These are phyloP conservation scores for Micractinium sp. DNA, from an alignment of 139 green algal species.

Conservation along the genomic window DNA sequence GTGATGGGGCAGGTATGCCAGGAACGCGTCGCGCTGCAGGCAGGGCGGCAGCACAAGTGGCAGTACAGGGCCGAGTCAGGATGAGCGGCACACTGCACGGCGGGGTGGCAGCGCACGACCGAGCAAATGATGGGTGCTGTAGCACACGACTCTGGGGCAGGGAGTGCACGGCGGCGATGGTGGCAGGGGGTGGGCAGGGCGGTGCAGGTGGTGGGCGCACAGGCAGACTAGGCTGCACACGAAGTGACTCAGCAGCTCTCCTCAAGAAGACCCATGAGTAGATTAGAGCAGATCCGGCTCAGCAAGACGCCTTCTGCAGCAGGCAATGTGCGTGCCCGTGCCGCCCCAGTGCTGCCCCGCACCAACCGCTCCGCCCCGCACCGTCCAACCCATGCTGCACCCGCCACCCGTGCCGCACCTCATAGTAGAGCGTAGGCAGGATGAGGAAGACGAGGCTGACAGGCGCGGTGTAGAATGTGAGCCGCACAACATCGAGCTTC, in stretches of 20 bases:
- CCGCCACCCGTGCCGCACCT: no score
- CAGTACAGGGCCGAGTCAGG: not conserved
- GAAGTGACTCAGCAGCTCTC: not conserved
- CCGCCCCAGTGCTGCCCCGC: no score
- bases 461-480: slow-evolving; percentile 84
- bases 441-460: slow-evolving; percentile 56
- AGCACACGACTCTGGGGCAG: no score
- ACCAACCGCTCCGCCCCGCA: no score
- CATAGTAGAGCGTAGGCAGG: slow-evolving; percentile 56
- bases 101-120: no score
- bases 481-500: slow-evolving; percentile 73
- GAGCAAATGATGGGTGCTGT: no score
- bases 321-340: not conserved
- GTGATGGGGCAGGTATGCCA: slow-evolving; percentile 31
- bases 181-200: no score
- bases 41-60: not conserved
- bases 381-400: no score
- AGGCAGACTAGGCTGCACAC: not conserved
- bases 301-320: not conserved
- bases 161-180: no score
- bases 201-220: not conserved
- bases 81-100: no score
- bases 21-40: slow-evolving; percentile 34
- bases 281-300: no score
- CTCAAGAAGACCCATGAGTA: not conserved